Conservation (phyloP, 2,329 filamentous ascomycete species). For the Colletotrichum spinosum region DNA sequence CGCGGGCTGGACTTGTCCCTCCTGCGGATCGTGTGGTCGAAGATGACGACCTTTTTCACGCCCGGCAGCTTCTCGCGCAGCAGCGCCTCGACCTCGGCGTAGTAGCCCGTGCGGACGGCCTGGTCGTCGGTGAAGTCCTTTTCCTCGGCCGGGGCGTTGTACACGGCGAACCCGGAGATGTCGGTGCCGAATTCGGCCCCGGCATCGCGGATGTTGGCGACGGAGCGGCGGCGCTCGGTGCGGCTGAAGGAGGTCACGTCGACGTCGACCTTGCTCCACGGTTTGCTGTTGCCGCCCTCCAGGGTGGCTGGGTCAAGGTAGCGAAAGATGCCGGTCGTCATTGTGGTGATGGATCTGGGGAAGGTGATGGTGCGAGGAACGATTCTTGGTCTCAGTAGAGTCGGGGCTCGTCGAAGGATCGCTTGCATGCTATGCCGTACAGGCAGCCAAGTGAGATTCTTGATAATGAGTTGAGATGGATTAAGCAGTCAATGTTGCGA, state of each 20-base stretch:
- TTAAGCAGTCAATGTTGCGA: too few relatives aligned
- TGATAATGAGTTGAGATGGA: too few relatives aligned
- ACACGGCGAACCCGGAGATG: conserved; percentile 68
- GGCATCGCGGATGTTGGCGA: conserved; percentile 66
- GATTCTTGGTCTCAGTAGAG: not conserved
- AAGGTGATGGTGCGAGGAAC: not conserved
- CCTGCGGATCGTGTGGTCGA: conserved; percentile 78
- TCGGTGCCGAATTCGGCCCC: conserved; percentile 65
- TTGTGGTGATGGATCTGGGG: conserved; percentile 46
- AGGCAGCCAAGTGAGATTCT: too few relatives aligned
- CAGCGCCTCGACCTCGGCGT: conserved; percentile 69
- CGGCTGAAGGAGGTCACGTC: conserved; percentile 65
- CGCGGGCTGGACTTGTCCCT: conserved; percentile 65
- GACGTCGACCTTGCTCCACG: conserved; percentile 75
- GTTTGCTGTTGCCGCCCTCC: conserved; percentile 54
- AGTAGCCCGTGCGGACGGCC: conserved; percentile 68
- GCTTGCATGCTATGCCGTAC: conserved; percentile 11
- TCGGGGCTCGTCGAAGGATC: conserved; percentile 12
- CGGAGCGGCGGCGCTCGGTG: conserved; percentile 56
- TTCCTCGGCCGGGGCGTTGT: conserved; percentile 63
- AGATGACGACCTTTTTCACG: conserved; percentile 73
- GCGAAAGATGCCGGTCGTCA: conserved; percentile 70
- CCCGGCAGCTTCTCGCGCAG: conserved; percentile 65
- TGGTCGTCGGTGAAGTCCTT: conserved; percentile 66
- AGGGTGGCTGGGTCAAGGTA: conserved; percentile 69